Conservation (phyloP, 108 stramenopile species). For the Nitzschia putrida region DNA sequence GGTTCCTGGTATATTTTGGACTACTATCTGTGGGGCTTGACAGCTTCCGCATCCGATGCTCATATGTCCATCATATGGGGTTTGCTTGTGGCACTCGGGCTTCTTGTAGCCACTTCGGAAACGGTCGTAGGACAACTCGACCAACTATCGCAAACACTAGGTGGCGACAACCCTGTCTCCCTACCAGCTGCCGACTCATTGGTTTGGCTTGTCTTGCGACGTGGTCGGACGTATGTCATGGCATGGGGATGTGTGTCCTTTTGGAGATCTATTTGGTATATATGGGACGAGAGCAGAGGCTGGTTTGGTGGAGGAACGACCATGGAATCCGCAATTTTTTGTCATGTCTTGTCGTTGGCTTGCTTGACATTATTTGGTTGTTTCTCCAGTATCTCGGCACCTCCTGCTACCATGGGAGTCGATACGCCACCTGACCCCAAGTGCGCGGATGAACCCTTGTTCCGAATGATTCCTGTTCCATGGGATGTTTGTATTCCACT, state of each 20-base stretch:
- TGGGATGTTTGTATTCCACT: constrained; percentile 23
- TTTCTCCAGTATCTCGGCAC: constrained; percentile 33
- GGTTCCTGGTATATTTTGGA: constrained; percentile 31
- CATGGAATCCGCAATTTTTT: constrained; percentile 8
- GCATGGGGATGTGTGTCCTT: constrained; percentile 29
- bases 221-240: constrained; percentile 24
- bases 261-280: constrained; percentile 37
- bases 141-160: neutral
- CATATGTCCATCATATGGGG: constrained; percentile 30
- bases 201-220: constrained; percentile 12
- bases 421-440: constrained; percentile 30
- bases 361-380: constrained; percentile 29
- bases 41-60: constrained; percentile 10
- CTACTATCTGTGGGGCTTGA: constrained; percentile 37
- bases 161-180: neutral
- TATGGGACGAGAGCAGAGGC: constrained; percentile 30
- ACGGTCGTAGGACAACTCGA: constrained; percentile 3
- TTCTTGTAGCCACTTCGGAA: constrained; percentile 14
- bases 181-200: too few relatives aligned
- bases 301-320: constrained; percentile 18
- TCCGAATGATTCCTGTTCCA: constrained; percentile 32
- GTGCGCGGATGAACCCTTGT: constrained; percentile 35
- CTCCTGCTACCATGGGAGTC: constrained; percentile 37
- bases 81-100: neutral
- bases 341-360: constrained; percentile 21